Evolutionary conservation across 352 stramenopile species (phyloP), one percentile per base, ranked within the genome.

Genomic region (Globisporangium solare): DNA sequence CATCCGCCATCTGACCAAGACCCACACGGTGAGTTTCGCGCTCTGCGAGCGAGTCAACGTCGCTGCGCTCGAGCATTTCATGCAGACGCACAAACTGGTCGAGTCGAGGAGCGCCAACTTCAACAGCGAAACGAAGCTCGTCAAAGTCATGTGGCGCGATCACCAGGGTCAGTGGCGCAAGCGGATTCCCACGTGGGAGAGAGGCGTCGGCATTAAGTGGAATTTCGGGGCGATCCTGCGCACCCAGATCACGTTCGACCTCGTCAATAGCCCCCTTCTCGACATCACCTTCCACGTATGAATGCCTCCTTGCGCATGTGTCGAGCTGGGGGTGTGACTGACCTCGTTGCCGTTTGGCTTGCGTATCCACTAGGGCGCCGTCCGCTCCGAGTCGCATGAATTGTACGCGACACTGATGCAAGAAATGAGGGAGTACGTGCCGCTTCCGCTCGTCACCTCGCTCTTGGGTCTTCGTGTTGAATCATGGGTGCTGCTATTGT

Each of bases 101-200:
- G 92, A 98, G 71, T 96, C 95, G 4, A 69, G 88, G 1, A 71
- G 71, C 12, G 85, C 88, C 37, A 74, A 93, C 55, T 86, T 84
- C 21, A 79, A 86, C 54, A 79, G 58, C 47, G 59, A 87, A 27
- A 74, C 87, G 32, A 88, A 95, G 46, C 83, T 98, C 42, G 78
- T 96, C 35, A 89, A 87, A 45, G 82, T 98, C 27, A 77, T 91
- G 14, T 98, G 96, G 79, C 64, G 82, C 37, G 95, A 99, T 54
- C 64, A 83, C 42, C 93, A 98, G 53, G 73, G 68, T n/a, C 20
- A 52, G 24, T 45, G 31, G 20, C 46, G 51, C 8, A 41, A 58
- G 2, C 49, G 42, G 15, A 11, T 63, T 0, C 35, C 47, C 3
- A 55, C 15, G 35, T 45, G 58, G 54, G 50, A 67, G 0, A 50